Conservation (phyloP, 495 filamentous ascomycete species). For the Halenospora varia region DNA sequence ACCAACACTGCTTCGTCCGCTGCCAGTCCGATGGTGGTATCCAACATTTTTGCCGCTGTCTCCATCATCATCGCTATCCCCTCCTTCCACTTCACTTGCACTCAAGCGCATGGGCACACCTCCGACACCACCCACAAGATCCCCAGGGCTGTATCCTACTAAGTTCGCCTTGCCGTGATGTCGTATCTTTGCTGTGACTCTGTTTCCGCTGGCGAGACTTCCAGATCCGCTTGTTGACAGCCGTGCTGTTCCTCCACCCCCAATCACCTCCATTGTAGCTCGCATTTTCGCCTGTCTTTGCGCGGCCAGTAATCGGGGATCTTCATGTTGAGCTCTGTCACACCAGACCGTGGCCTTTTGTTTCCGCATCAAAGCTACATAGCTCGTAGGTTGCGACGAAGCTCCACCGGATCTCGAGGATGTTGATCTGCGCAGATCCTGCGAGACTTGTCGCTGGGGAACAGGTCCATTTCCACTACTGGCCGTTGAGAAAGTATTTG, state of each 20-base stretch:
- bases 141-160: conserved; percentile 67
- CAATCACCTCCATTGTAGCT: conserved; percentile 76
- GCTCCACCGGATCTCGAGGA: conserved; percentile 65
- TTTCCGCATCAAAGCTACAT: conserved; percentile 89
- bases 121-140: conserved; percentile 64
- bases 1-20: conserved; percentile 70
- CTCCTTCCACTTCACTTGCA: conserved; percentile 90
- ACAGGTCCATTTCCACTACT: conserved; percentile 45
- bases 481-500: conserved; percentile 66
- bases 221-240: conserved; percentile 20
- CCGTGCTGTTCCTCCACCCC: conserved; percentile 28
- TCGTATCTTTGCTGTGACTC: conserved; percentile 73
- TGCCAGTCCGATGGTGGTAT: conserved; percentile 69
- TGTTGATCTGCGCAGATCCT: conserved; percentile 67
- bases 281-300: conserved; percentile 79
- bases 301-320: conserved; percentile 75
- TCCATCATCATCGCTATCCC: conserved; percentile 72
- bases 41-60: conserved; percentile 42
- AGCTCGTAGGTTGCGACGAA: conserved; percentile 61
- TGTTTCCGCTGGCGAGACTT: conserved; percentile 30
- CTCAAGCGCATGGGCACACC: conserved; percentile 87
- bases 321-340: conserved; percentile 89
- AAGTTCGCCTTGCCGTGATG: conserved; percentile 72
- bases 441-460: conserved; percentile 46
- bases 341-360: conserved; percentile 99